Conservation (phyloP, 2,329 filamentous ascomycete species). For the Neopestalotiopsis sp. region DNA sequence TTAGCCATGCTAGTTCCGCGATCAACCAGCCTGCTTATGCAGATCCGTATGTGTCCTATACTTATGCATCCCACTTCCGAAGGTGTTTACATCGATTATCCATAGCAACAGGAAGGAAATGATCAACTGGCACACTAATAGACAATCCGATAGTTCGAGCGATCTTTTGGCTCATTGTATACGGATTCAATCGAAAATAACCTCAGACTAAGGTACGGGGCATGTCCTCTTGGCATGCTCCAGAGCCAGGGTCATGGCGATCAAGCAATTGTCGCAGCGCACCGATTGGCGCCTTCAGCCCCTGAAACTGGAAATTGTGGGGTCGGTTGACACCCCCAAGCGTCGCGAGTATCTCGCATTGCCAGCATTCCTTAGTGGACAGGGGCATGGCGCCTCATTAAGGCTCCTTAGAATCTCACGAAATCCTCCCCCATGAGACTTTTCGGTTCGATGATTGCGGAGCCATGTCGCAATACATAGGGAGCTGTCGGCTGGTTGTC, state of each 20-base stretch:
- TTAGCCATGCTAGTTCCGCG: no score
- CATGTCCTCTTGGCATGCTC: neutral
- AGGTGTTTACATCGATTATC: no score
- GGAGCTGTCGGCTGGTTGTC: neutral
- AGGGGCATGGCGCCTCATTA: neutral
- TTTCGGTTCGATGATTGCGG: neutral
- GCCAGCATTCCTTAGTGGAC: no score
- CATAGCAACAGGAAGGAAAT: no score
- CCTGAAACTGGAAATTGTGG: slow-evolving; percentile 20
- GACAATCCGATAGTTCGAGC: no score
- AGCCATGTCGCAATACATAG: neutral
- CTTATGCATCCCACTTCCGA: no score
- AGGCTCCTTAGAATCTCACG: neutral
- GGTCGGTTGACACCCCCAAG: neutral
- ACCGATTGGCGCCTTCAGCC: slow-evolving; percentile 8
- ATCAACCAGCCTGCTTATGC: no score
- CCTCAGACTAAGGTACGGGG: slow-evolving; percentile 1
- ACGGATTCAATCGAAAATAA: no score
- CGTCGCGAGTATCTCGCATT: neutral
- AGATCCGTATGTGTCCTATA: no score
- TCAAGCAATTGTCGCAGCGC: slow-evolving; percentile 11
- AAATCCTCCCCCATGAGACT: neutral
- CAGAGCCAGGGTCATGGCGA: neutral
- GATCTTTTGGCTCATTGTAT: no score
- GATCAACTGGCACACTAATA: no score